A percentile compares a stretch with the other conserved stretches of the same genome.
Evolutionary conservation across 148 eudicot species (phyloP).

Genomic region (Rhododendron griersonianum): DNA sequence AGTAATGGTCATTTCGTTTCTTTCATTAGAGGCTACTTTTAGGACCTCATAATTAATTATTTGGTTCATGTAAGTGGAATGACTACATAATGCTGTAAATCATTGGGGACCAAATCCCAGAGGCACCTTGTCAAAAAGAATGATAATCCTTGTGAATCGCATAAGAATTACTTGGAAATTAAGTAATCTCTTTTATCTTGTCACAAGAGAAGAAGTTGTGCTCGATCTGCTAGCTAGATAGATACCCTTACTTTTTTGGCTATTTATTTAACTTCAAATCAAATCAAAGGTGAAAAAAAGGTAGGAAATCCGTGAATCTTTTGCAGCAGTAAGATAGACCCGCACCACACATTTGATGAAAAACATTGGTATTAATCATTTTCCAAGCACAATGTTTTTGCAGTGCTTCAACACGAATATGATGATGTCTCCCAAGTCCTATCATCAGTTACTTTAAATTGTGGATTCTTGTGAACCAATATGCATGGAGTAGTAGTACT

Average conservation of each 20-base stretch:
- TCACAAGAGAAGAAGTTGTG: not conserved
- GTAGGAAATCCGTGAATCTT: not conserved
- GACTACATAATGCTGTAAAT: not conserved
- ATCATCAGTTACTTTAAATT: not conserved
- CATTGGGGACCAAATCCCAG: not conserved
- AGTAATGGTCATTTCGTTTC: not conserved
- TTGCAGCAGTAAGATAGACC: not conserved
- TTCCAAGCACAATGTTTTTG: conserved; percentile 7
- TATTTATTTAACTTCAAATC: not conserved
- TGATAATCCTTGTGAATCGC: not conserved
- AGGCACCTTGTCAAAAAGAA: not conserved
- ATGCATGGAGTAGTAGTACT: too few species aligned
- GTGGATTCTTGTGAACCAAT: not conserved
- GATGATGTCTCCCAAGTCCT: conserved; percentile 13
- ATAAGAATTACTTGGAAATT: not conserved
- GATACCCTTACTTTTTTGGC: not conserved
- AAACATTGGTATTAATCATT: conserved; percentile 5
- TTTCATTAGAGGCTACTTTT: not conserved
- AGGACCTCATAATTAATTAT: not conserved
- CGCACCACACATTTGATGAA: conserved; percentile 12
- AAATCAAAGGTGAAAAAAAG: not conserved
- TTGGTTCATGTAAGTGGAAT: not conserved
- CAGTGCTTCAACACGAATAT: not conserved
- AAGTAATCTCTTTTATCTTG: not conserved
- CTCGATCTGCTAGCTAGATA: not conserved